Base-by-base conservation (phyloP, 1,139 yeast species). In the Taphrina pruni region DNA sequence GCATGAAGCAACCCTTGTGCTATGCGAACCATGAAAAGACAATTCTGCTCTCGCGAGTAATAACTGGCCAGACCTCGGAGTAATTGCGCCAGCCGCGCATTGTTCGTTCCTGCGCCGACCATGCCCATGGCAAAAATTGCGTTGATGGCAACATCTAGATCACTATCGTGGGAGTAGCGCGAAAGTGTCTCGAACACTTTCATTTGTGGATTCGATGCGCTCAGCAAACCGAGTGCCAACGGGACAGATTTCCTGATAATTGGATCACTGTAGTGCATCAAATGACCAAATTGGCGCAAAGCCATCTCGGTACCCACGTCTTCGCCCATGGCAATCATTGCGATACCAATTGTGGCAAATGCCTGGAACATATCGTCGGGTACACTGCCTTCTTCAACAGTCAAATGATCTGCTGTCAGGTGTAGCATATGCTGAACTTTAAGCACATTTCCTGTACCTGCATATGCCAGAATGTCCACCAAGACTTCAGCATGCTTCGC, bases 291-390 rank as follows among this genome's bases (percentile, higher is more conserved):
- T 79, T 95, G 99, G 78, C 99, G 94, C 76, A 94, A 82, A 14
- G 95, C 88, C 99, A 95, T 95, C 75, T 94, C 98, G 78, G 90
- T 96, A 54, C 99, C 99, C 79, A 95, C 90, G 73, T 91, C 97
- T 79, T 95, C 99, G 72, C 99, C 99, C 91, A 95, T 88, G 38
- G 98, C 96, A 77, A 95, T 90, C 74, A 89, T 85, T 0, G 98
- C 99, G 74, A 95, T 85, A 71, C 99, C 99, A 68, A 95, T 83
- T 26, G 95, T 98, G 5, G 98, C 96, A 76, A 90, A 90, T 0
- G 93, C 96, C 76, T 92, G 92, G 75, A 62, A 72, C 50, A 73
- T 54, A 1, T 77, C 82, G 7, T 81, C 84, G 45, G 81, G 85
- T 20, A 81, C 85, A 7, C 83, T 85, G 0, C 80, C 83, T 7